A percentile compares a stretch with the other conserved stretches of the same genome.
phyloP scores from a whole-genome alignment of 2,329 filamentous ascomycete genomes.

The Fusarium tricinctum region DNA sequence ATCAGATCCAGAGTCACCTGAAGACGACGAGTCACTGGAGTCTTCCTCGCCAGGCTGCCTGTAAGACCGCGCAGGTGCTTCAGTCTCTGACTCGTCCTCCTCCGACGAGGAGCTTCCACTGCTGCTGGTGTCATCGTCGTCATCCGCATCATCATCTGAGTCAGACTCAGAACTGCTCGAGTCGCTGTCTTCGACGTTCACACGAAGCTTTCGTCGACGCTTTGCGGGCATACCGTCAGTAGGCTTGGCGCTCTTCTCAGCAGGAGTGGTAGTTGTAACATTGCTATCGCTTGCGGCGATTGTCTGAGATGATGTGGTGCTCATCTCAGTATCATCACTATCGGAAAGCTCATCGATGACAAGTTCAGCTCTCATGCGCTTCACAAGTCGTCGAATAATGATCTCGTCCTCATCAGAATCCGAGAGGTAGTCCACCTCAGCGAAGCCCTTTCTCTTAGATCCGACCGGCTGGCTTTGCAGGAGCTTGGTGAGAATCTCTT shows the following conservation, averaged over 20 bases:
- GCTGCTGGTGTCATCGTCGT: slow-evolving; percentile 53
- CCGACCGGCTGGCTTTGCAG: slow-evolving; percentile 54
- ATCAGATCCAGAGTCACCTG: slow-evolving; percentile 54
- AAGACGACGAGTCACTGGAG: slow-evolving; percentile 52
- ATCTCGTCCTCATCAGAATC: slow-evolving; percentile 63
- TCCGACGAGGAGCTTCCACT: slow-evolving; percentile 56
- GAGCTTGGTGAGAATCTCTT: slow-evolving; percentile 67
- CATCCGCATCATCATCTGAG: slow-evolving; percentile 54
- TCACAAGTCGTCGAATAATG: slow-evolving; percentile 69
- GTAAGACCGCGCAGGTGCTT: slow-evolving; percentile 46
- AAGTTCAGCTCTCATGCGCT: slow-evolving; percentile 73
- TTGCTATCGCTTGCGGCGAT: slow-evolving; percentile 50
- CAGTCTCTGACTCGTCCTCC: slow-evolving; percentile 51
- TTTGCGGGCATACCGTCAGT: slow-evolving; percentile 63
- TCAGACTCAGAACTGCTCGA: slow-evolving; percentile 57
- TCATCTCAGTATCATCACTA: slow-evolving; percentile 58
- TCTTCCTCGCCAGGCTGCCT: slow-evolving; percentile 49
- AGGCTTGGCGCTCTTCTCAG: slow-evolving; percentile 58
- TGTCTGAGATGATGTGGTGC: slow-evolving; percentile 51
- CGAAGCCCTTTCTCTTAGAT: slow-evolving; percentile 65
- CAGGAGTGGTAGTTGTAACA: slow-evolving; percentile 46
- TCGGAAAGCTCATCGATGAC: slow-evolving; percentile 69
- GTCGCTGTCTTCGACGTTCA: slow-evolving; percentile 58
- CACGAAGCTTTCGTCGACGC: slow-evolving; percentile 67
- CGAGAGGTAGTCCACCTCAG: slow-evolving; percentile 66